Conservation (phyloP, 2,329 filamentous ascomycete species). For the Aspergillus amoenus region DNA sequence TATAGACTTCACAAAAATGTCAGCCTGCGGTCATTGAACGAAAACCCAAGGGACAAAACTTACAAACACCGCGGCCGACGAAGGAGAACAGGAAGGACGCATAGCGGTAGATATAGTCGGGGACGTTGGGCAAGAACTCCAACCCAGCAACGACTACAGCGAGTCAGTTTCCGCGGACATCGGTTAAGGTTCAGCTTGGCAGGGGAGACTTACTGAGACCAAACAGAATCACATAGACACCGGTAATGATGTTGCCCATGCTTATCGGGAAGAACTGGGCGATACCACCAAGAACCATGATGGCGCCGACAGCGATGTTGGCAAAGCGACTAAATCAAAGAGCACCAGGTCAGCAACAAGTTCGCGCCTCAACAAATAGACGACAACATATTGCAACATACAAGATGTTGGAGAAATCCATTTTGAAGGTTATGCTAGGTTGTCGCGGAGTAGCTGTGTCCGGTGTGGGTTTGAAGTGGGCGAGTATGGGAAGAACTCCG, state of each 20-base stretch:
- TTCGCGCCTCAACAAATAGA: not conserved
- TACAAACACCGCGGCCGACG: conserved; percentile 90
- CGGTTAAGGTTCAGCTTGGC: not conserved
- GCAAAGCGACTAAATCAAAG: conserved; percentile 74
- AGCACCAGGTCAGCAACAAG: not conserved
- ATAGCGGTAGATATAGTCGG: conserved; percentile 87
- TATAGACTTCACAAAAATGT: conserved; percentile 69
- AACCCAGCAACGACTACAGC: conserved; percentile 65
- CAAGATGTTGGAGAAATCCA: conserved; percentile 95
- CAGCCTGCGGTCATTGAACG: not conserved
- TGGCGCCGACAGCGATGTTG: conserved; percentile 82
- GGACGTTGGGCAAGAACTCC: conserved; percentile 82
- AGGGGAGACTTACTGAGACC: conserved; percentile 65
- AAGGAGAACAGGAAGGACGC: conserved; percentile 98
- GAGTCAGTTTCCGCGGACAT: conserved; percentile 21
- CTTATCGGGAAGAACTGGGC: conserved; percentile 46
- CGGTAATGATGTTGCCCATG: conserved; percentile 70
- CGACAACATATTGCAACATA: conserved; percentile 53
- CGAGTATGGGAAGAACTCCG: not conserved
- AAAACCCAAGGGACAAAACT: conserved; percentile 43
- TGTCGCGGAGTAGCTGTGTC: not conserved
- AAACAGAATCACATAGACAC: conserved; percentile 86
- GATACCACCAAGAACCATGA: conserved; percentile 82
- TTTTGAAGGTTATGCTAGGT: conserved; percentile 42
- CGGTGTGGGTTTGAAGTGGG: not conserved